phyloP scores from a whole-genome alignment of 805 yeast genomes.

The Ogataea pilisensis region DNA sequence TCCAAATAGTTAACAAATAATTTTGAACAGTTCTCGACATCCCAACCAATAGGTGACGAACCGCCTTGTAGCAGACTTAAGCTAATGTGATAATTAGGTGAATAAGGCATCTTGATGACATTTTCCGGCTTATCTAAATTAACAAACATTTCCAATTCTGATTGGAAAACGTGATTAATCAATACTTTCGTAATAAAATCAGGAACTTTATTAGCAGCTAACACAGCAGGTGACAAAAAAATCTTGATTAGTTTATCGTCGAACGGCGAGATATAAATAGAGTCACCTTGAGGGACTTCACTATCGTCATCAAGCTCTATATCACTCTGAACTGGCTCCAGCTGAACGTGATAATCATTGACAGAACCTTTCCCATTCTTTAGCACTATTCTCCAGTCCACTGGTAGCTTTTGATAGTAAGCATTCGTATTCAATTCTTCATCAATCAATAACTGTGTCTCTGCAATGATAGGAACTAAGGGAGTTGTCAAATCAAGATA shows the following conservation, averaged over 20 bases:
- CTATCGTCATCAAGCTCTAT: constrained; percentile 5
- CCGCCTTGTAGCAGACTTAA: constrained; percentile 71
- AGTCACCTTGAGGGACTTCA: constrained; percentile 13
- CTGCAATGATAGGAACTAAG: constrained; percentile 27
- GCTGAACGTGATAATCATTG: constrained; percentile 35
- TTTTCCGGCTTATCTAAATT: constrained; percentile 22
- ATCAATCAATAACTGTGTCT: constrained; percentile 37
- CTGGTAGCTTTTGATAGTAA: constrained; percentile 15
- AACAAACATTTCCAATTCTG: constrained; percentile 34
- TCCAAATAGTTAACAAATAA: constrained; percentile 52
- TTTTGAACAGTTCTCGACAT: constrained; percentile 52
- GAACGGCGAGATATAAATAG: constrained; percentile 35
- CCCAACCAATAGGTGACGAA: constrained; percentile 69
- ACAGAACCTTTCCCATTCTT: constrained; percentile 22
- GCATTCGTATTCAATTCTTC: constrained; percentile 8
- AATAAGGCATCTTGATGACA: constrained; percentile 46
- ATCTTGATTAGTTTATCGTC: constrained; percentile 33
- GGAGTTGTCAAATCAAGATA: constrained; percentile 35
- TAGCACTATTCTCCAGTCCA: constrained; percentile 31
- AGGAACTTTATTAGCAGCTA: constrained; percentile 29
- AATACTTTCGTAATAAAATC: constrained; percentile 35
- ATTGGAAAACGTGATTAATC: constrained; percentile 35
- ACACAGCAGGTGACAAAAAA: constrained; percentile 25
- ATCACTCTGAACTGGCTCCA: constrained; percentile 24
- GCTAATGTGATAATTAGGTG: constrained; percentile 71